A percentile compares a stretch with the other conserved stretches of the same genome.
Conservation (phyloP, 306 rosid species). For the Carpinus viminea region DNA sequence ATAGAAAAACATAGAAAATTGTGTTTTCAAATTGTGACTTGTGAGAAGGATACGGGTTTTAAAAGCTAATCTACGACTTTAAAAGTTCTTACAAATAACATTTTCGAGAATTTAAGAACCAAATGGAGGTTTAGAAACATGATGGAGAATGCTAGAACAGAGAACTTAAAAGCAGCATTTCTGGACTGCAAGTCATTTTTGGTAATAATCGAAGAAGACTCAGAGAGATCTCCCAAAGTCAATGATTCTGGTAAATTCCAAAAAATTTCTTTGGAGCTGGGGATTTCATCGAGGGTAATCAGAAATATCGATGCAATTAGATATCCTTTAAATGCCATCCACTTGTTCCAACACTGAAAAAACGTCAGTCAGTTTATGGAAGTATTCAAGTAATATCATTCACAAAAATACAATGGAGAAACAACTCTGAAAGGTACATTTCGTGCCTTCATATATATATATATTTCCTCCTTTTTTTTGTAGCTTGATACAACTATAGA, state of each 20-base stretch:
- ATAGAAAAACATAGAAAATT: too few relatives aligned
- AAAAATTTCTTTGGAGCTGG: neutral
- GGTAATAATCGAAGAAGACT: neutral
- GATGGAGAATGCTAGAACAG: neutral
- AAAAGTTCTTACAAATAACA: too few relatives aligned
- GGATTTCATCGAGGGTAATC: neutral
- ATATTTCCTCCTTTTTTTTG: neutral
- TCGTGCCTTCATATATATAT: too few relatives aligned
- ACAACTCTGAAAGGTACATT: neutral
- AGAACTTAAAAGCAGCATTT: neutral
- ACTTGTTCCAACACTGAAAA: neutral
- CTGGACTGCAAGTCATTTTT: neutral
- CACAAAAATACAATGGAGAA: neutral
- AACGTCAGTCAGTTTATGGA: neutral
- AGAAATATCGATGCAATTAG: neutral
- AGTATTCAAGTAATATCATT: neutral
- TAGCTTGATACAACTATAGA: neutral
- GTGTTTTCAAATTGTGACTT: too few relatives aligned
- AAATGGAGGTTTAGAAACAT: neutral
- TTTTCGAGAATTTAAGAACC: neutral
- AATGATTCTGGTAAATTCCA: neutral
- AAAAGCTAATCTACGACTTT: too few relatives aligned
- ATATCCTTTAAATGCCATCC: neutral
- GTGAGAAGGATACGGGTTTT: too few relatives aligned
- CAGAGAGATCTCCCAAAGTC: neutral